Percentiles rank a stretch among this genome's conserved stretches.
These are phyloP conservation scores for Pythium aphanidermatum DNA, from an alignment of 352 stramenopile species.

Conservation along the genomic window DNA sequence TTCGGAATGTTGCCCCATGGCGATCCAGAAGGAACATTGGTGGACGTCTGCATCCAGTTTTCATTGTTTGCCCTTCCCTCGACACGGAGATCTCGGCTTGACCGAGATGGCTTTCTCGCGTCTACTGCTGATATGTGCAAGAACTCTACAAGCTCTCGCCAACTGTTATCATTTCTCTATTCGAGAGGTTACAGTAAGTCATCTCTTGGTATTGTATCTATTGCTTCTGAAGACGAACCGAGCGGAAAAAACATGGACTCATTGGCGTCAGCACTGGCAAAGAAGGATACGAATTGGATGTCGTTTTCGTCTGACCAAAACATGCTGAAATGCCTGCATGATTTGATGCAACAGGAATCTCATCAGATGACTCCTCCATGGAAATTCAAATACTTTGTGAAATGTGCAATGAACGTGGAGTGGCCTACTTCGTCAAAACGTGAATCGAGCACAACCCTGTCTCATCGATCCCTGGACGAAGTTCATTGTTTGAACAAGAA, in stretches of 20 bases:
- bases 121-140: conserved; percentile 13
- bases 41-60: conserved; percentile 57
- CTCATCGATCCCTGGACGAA: background rate
- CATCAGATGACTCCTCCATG: conserved; percentile 29
- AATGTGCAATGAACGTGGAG: conserved; percentile 63
- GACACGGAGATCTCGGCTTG: conserved; percentile 2
- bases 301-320: conserved; percentile 63
- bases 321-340: conserved; percentile 71
- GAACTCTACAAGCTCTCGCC: conserved; percentile 1
- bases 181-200: conserved; percentile 2
- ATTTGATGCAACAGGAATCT: conserved; percentile 26
- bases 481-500: conserved; percentile 2
- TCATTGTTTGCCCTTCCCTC: conserved; percentile 20
- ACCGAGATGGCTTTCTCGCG: conserved; percentile 13
- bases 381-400: conserved; percentile 69
- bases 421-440: conserved; percentile 24
- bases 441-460: too few relatives aligned
- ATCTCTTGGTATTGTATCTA: too few relatives aligned
- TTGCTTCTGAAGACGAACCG: too few relatives aligned
- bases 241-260: too few relatives aligned
- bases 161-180: conserved; percentile 8
- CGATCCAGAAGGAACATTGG: conserved; percentile 15
- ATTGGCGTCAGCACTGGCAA: too few relatives aligned
- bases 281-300: conserved; percentile 18
- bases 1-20: conserved; percentile 9